Evolutionary conservation across 257 asterid genomes (phyloP).

Genomic region (Marsdenia floribunda): DNA sequence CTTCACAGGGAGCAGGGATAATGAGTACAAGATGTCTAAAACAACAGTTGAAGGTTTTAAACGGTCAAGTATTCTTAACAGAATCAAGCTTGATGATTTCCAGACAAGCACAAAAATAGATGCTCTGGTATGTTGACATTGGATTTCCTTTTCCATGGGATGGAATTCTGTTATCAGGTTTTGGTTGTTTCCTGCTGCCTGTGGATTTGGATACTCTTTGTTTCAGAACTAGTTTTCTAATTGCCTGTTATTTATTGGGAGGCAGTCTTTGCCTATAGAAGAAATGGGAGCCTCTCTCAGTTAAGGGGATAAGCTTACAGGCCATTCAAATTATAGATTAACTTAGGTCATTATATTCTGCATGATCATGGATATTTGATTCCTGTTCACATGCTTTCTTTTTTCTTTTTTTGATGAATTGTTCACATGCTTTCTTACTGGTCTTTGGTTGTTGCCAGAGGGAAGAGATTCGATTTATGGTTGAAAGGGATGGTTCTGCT

Average conservation of each 20-base stretch:
- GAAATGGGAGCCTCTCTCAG: not conserved
- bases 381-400: not conserved
- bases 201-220: not conserved
- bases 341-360: not conserved
- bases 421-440: slow-evolving; percentile 3
- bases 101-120: slow-evolving; percentile 94
- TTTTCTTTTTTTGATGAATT: no score
- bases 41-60: slow-evolving; percentile 63
- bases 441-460: slow-evolving; percentile 47
- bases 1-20: slow-evolving; percentile 48
- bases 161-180: not conserved
- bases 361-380: slow-evolving; percentile 7
- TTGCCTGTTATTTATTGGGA: not conserved
- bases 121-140: slow-evolving; percentile 62
- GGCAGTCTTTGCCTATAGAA: not conserved
- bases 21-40: slow-evolving; percentile 46
- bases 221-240: not conserved
- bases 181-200: not conserved
- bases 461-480: slow-evolving; percentile 91
- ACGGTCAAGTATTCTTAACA: slow-evolving; percentile 75
- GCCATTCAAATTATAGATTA: not conserved
- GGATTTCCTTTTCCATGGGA: not conserved
- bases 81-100: slow-evolving; percentile 65
- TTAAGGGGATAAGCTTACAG: not conserved
- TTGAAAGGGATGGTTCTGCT: slow-evolving; percentile 96